Evolutionary conservation across 2,329 filamentous ascomycete species (phyloP).

Genomic region (Neofusicoccum laricinum): DNA sequence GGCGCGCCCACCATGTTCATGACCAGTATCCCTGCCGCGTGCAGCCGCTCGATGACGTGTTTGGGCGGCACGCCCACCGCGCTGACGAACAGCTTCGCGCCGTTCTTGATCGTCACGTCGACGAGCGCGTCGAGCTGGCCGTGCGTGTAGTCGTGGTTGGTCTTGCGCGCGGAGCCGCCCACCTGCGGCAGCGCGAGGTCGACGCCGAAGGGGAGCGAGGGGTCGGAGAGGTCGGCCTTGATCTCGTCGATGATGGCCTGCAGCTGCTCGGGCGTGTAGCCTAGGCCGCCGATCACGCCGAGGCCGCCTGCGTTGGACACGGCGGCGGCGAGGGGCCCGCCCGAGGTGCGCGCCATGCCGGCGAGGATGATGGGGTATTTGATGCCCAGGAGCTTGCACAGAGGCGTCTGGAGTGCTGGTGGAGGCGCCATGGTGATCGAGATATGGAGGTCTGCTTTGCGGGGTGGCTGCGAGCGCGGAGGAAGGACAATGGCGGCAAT

Average conservation of each 20-base stretch:
- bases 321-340: slow-evolving; percentile 37
- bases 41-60: slow-evolving; percentile 70
- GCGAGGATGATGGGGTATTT: slow-evolving; percentile 87
- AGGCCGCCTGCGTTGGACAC: slow-evolving; percentile 80
- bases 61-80: slow-evolving; percentile 84
- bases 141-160: slow-evolving; percentile 93
- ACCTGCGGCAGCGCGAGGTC: slow-evolving; percentile 90
- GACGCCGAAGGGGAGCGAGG: slow-evolving; percentile 79
- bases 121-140: slow-evolving; percentile 86
- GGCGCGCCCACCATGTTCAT: slow-evolving; percentile 99
- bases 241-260: slow-evolving; percentile 81
- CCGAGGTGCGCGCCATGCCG: slow-evolving; percentile 81
- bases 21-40: slow-evolving; percentile 74
- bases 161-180: slow-evolving; percentile 77
- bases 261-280: slow-evolving; percentile 62
- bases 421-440: slow-evolving; percentile 30
- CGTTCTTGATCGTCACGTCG: slow-evolving; percentile 78
- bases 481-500: background rate
- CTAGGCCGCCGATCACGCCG: slow-evolving; percentile 52
- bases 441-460: background rate
- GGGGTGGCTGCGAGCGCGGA: background rate
- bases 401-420: slow-evolving; percentile 33
- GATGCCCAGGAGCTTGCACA: slow-evolving; percentile 67
- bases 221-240: slow-evolving; percentile 67
- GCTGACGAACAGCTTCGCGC: slow-evolving; percentile 80